Percentiles rank a stretch among this genome's conserved stretches.
These are phyloP conservation scores for Scopulariopsis brevicaulis DNA, from an alignment of 2,329 filamentous ascomycete genomes.

Conservation along the genomic window DNA sequence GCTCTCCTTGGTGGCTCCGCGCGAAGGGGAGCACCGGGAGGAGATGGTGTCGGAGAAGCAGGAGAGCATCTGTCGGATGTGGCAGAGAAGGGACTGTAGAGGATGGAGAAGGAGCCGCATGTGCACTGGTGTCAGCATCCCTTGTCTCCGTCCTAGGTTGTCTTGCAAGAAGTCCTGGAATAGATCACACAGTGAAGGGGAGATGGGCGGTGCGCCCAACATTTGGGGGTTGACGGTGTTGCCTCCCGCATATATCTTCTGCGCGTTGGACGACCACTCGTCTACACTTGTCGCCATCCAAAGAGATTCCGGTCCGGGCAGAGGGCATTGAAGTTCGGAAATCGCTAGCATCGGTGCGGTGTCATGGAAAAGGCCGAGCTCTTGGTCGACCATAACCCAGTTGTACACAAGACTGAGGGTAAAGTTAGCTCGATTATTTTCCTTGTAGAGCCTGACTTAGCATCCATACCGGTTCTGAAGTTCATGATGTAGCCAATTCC, in stretches of 20 bases:
- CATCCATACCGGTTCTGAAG: constrained; percentile 44
- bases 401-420: constrained; percentile 59
- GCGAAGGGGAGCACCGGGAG: constrained; percentile 24
- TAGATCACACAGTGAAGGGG: constrained; percentile 49
- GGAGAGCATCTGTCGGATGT: constrained; percentile 52
- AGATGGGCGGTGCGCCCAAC: constrained; percentile 25
- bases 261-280: constrained; percentile 48
- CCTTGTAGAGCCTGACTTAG: background rate
- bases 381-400: constrained; percentile 65
- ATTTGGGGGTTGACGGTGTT: constrained; percentile 37
- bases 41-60: constrained; percentile 49
- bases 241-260: constrained; percentile 43
- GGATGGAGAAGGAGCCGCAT: constrained; percentile 59
- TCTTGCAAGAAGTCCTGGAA: constrained; percentile 60
- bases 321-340: constrained; percentile 51
- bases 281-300: constrained; percentile 49
- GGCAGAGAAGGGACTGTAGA: constrained; percentile 52
- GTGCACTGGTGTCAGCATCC: constrained; percentile 36
- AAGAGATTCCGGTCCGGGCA: constrained; percentile 48
- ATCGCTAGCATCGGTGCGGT: constrained; percentile 51
- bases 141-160: constrained; percentile 39
- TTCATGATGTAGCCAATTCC: constrained; percentile 54
- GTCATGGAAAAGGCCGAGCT: constrained; percentile 57
- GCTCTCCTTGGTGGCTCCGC: constrained; percentile 45
- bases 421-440: background rate